Evolutionary conservation across 2,329 filamentous ascomycete genomes (phyloP).

Genomic region (Pseudocercospora pini-densiflorae): DNA sequence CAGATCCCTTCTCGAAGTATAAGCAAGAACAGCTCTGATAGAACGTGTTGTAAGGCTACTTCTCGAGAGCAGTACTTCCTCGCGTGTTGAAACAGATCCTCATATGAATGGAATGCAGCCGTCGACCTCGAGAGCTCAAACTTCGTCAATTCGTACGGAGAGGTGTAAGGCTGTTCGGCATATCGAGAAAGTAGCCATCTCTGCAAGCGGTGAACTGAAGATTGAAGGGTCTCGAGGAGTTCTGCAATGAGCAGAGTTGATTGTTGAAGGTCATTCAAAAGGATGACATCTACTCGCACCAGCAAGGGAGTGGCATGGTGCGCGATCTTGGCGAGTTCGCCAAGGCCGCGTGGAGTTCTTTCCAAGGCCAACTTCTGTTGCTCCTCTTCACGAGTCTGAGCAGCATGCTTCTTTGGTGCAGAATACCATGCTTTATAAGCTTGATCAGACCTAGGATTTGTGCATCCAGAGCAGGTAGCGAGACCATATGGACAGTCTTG

Average conservation of each 20-base stretch:
- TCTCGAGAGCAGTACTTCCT: background rate
- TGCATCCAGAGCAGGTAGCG: background rate
- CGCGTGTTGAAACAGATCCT: background rate
- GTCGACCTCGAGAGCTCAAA: background rate
- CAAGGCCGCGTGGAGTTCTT: too few relatives aligned
- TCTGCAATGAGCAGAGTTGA: background rate
- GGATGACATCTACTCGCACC: background rate
- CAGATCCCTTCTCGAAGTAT: background rate
- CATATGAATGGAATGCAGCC: too few relatives aligned
- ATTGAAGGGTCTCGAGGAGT: background rate
- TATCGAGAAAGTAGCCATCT: background rate
- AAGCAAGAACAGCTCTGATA: background rate
- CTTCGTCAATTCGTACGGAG: background rate
- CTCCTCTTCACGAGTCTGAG: too few relatives aligned
- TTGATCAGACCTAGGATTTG: background rate
- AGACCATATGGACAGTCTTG: background rate
- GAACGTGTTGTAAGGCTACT: background rate
- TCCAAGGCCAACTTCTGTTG: too few relatives aligned
- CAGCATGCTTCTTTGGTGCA: background rate
- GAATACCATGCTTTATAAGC: background rate
- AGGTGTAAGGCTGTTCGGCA: background rate
- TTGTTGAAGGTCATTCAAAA: background rate
- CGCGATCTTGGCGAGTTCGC: too few relatives aligned
- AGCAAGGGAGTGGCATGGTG: too few relatives aligned
- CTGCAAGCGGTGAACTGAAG: background rate